Conservation (phyloP, 176 grass and related monocot genomes). For the Avena atlantica region DNA sequence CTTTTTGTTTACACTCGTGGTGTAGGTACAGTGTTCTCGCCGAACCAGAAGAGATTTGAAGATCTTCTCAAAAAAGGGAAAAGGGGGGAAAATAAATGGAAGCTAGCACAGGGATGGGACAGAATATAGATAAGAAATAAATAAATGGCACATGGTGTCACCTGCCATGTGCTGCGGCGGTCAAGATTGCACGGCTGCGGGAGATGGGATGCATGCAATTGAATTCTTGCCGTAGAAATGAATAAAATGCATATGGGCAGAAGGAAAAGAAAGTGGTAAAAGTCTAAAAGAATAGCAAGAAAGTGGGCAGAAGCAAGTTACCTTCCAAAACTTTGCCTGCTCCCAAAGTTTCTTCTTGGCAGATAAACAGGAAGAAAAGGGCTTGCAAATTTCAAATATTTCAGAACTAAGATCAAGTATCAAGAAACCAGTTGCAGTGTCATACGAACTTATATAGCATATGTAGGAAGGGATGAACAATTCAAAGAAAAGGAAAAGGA, state of each 20-base stretch:
- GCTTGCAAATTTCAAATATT: neutral
- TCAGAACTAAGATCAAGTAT: neutral
- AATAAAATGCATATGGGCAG: neutral
- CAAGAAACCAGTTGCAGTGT: neutral
- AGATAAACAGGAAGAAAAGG: neutral
- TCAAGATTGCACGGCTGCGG: conserved; percentile 18
- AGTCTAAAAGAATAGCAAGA: neutral
- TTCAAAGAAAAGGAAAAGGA: neutral
- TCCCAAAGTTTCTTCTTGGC: neutral
- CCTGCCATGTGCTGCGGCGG: conserved; percentile 11
- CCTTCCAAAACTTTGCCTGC: neutral
- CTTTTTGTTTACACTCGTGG: conserved; percentile 54
- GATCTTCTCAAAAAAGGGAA: neutral
- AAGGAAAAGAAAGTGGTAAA: neutral
- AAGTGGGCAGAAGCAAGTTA: neutral
- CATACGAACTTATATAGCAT: conserved; percentile 1
- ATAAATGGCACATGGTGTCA: conserved; percentile 34
- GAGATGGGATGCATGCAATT: conserved; percentile 26
- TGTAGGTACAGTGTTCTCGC: conserved; percentile 9
- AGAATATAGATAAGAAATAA: conserved; percentile 37
- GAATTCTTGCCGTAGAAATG: conserved; percentile 37
- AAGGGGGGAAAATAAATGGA: neutral
- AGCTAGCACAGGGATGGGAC: conserved; percentile 23
- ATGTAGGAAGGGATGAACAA: neutral
- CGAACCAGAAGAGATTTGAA: neutral